Evolutionary conservation across 257 asterid genomes (phyloP).

Genomic region (Orobanche coerulescens): DNA sequence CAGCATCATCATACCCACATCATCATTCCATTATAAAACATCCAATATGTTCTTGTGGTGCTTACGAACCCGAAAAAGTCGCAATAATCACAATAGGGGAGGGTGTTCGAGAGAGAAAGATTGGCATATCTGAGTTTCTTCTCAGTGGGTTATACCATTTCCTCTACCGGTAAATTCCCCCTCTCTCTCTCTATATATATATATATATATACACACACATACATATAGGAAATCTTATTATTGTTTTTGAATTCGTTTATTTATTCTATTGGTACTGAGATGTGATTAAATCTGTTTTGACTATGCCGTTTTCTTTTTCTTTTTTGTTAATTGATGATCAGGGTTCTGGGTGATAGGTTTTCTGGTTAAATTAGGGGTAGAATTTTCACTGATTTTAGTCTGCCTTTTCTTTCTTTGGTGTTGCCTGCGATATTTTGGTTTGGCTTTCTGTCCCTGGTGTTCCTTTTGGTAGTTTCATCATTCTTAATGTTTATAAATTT

Average conservation of each 20-base stretch:
- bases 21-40: conserved; percentile 18
- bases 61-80: conserved; percentile 14
- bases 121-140: conserved; percentile 47
- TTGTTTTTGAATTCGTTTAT: too few relatives aligned
- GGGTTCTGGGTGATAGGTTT: too few relatives aligned
- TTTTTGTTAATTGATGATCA: conserved; percentile 16
- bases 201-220: neutral
- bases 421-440: neutral
- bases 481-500: neutral
- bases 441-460: neutral
- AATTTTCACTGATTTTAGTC: neutral
- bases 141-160: conserved; percentile 48
- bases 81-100: conserved; percentile 17
- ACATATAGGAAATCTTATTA: neutral
- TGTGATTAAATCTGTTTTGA: conserved; percentile 26
- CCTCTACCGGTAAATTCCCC: conserved; percentile 31
- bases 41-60: conserved; percentile 2
- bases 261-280: neutral
- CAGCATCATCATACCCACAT: conserved; percentile 15
- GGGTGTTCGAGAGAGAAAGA: conserved; percentile 29
- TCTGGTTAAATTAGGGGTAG: conserved; percentile 14
- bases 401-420: neutral
- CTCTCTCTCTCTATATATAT: neutral
- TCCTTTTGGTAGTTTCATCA: neutral
- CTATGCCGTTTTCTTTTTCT: neutral